Evolutionary conservation across 1,284 basidiomycete genomes (phyloP).

Genomic region (Ceratobasidium sp.): DNA sequence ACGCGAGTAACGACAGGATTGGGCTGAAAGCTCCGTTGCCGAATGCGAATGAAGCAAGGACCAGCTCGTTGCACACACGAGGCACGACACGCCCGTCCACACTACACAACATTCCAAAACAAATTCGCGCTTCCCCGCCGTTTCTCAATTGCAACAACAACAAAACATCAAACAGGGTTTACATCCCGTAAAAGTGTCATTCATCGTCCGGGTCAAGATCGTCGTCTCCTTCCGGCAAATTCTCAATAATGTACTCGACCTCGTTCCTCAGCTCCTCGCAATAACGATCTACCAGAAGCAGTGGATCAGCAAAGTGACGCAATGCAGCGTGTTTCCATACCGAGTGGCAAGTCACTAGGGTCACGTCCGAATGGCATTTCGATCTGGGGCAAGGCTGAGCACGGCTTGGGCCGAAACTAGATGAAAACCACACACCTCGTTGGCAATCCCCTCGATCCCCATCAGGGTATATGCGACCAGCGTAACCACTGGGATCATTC

Average conservation of each 20-base stretch:
- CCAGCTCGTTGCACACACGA: slow-evolving; percentile 17
- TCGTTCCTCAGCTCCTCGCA: slow-evolving; percentile 86
- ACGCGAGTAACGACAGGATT: slow-evolving; percentile 3
- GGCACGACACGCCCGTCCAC: slow-evolving; percentile 18
- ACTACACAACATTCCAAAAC: slow-evolving; percentile 16
- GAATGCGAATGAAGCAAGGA: not conserved
- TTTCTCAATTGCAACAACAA: not conserved
- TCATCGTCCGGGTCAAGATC: slow-evolving; percentile 46
- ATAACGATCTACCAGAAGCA: slow-evolving; percentile 67
- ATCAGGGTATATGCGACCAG: slow-evolving; percentile 84
- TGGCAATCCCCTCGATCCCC: slow-evolving; percentile 92
- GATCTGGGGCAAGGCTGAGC: slow-evolving; percentile 53
- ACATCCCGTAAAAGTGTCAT: not conserved
- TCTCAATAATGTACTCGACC: slow-evolving; percentile 79
- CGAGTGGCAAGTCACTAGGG: slow-evolving; percentile 66
- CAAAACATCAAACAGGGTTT: not conserved
- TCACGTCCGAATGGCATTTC: slow-evolving; percentile 73
- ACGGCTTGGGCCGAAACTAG: not conserved
- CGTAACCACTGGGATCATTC: slow-evolving; percentile 40
- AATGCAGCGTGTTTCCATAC: slow-evolving; percentile 51
- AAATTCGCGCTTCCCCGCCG: not conserved
- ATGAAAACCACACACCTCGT: slow-evolving; percentile 56
- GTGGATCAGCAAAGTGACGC: not conserved
- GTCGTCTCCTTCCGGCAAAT: slow-evolving; percentile 71
- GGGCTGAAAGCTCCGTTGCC: slow-evolving; percentile 1